Evolutionary conservation across 2,329 filamentous ascomycete species (phyloP).

Genomic region (Onygenales sp.): DNA sequence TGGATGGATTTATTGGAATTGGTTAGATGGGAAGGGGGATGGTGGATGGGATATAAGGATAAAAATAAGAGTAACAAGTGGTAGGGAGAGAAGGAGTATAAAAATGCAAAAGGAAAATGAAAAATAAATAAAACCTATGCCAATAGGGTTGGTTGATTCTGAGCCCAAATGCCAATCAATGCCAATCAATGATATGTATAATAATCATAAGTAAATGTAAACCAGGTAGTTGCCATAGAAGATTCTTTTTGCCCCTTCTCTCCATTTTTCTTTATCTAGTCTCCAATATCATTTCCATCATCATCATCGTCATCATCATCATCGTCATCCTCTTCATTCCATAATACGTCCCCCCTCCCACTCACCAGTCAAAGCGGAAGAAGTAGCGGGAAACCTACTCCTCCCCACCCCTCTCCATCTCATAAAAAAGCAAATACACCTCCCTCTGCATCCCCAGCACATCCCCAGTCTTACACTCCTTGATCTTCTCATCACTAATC

Average conservation of each 20-base stretch:
- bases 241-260: neutral
- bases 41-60: neutral
- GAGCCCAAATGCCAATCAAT: neutral
- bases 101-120: neutral
- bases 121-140: neutral
- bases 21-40: too few species aligned
- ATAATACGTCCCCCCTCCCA: neutral
- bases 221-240: neutral
- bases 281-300: neutral
- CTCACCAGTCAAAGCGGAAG: neutral
- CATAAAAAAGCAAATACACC: slow-evolving; percentile 94
- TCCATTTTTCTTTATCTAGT: neutral
- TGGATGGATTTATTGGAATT: too few species aligned
- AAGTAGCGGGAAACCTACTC: neutral
- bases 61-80: neutral
- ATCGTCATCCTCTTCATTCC: neutral
- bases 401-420: slow-evolving; percentile 52
- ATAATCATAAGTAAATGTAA: neutral
- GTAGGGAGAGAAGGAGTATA: neutral
- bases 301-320: neutral
- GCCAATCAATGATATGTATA: neutral
- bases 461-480: slow-evolving; percentile 85
- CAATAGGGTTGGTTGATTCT: too few species aligned
- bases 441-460: slow-evolving; percentile 90
- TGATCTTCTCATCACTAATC: slow-evolving; percentile 94